Conservation (phyloP, 768 basidiomycete species). For the Lyophyllum decastes region DNA sequence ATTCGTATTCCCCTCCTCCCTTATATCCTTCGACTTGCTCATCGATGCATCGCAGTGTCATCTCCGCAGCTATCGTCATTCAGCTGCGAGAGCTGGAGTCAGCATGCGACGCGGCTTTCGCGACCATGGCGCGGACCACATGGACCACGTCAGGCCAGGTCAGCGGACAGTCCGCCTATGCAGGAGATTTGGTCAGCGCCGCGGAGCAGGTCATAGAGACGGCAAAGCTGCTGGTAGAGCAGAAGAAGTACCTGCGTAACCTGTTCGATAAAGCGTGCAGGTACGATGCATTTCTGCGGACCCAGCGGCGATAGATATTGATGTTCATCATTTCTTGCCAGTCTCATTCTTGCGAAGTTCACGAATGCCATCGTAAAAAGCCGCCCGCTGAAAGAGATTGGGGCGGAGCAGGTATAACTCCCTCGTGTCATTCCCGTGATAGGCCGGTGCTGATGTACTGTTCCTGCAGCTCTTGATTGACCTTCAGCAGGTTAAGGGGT, state of each 20-base stretch:
- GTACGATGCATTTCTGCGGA: conserved; percentile 41
- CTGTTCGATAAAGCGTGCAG: conserved; percentile 92
- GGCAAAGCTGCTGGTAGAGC: conserved; percentile 82
- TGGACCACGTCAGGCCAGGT: conserved; percentile 86
- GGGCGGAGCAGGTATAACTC: conserved; percentile 84
- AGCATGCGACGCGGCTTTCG: conserved; percentile 79
- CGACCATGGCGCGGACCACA: conserved; percentile 71
- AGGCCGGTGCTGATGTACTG: conserved; percentile 9
- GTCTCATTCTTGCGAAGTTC: conserved; percentile 83
- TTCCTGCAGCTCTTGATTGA: conserved; percentile 78
- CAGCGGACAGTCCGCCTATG: conserved; percentile 82
- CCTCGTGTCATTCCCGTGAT: neutral
- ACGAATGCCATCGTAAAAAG: conserved; percentile 89
- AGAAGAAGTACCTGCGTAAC: conserved; percentile 93
- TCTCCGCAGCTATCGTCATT: conserved; percentile 79
- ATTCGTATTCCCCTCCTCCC: conserved; percentile 13
- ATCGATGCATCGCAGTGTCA: conserved; percentile 52
- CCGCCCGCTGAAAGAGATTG: conserved; percentile 87
- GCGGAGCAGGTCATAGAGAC: conserved; percentile 76
- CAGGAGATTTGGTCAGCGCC: conserved; percentile 72
- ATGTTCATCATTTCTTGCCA: conserved; percentile 27
- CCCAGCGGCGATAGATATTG: neutral
- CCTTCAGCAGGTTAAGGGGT: conserved; percentile 82
- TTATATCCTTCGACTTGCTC: conserved; percentile 2
- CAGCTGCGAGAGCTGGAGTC: conserved; percentile 85